A percentile compares a stretch with the other conserved stretches of the same genome.
Evolutionary conservation across 108 stramenopile species (phyloP).

Genomic region (Parmales sp.): DNA sequence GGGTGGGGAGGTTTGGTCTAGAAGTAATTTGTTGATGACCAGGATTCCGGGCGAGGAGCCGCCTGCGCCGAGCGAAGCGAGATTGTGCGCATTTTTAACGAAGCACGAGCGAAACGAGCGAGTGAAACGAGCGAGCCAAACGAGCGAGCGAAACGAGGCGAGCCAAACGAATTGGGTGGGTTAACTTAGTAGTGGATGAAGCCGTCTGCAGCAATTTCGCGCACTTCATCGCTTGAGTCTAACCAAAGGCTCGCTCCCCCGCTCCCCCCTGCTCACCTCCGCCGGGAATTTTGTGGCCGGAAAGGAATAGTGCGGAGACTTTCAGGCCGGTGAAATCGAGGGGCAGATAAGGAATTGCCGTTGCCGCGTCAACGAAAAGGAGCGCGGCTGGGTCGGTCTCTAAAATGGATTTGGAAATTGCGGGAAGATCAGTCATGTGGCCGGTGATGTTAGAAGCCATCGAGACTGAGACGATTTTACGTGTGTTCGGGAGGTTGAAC

Average conservation of each 20-base stretch:
- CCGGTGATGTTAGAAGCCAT: slow-evolving; percentile 93
- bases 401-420: slow-evolving; percentile 55
- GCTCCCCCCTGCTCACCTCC: slow-evolving; percentile 28
- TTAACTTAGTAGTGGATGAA: no score
- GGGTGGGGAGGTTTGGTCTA: slow-evolving; percentile 60
- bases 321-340: slow-evolving; percentile 71
- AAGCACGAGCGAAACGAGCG: no score
- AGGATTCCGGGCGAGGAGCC: slow-evolving; percentile 77
- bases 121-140: no score
- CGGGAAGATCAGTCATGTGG: slow-evolving; percentile 61
- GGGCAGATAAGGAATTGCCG: slow-evolving; percentile 78
- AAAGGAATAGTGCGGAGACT: slow-evolving; percentile 37
- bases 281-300: slow-evolving; percentile 48
- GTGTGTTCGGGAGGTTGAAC: not conserved
- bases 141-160: no score
- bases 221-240: no score
- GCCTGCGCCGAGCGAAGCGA: no score
- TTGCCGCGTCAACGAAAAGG: slow-evolving; percentile 91
- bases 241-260: not conserved
- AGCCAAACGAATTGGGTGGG: no score
- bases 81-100: no score
- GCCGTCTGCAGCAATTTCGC: no score
- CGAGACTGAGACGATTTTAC: slow-evolving; percentile 44
- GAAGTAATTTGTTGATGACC: slow-evolving; percentile 68
- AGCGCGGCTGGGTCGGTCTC: slow-evolving; percentile 76